Percentiles rank a stretch among this genome's conserved stretches.
Conservation (phyloP, 2,329 filamentous ascomycete genomes). For the Phoma sp. region DNA sequence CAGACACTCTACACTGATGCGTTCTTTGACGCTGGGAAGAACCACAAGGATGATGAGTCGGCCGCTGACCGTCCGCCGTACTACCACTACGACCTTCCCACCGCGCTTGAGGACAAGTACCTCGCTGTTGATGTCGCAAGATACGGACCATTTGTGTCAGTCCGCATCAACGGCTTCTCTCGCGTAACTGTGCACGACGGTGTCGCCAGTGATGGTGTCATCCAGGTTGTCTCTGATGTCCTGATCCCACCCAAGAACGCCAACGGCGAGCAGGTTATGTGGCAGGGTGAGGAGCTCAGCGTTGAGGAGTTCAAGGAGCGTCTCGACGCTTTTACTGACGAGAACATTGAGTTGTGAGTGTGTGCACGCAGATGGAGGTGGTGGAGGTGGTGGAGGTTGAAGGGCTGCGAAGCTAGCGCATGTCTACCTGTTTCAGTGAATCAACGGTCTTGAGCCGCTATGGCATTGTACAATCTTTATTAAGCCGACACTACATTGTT, state of each 20-base stretch:
- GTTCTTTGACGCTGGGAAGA: constrained; percentile 66
- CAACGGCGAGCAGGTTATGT: constrained; percentile 44
- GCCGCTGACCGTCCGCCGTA: constrained; percentile 48
- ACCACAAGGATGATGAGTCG: constrained; percentile 32
- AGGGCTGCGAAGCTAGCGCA: constrained; percentile 3
- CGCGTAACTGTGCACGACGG: constrained; percentile 73
- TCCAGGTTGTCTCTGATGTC: constrained; percentile 77
- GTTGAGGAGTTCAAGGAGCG: constrained; percentile 69
- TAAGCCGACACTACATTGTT: not conserved
- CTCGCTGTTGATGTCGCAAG: constrained; percentile 75
- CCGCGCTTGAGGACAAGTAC: constrained; percentile 70
- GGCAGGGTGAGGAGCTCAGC: constrained; percentile 60
- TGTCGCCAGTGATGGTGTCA: constrained; percentile 78
- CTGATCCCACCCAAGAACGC: constrained; percentile 74
- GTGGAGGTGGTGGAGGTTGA: not conserved
- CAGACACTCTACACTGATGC: constrained; percentile 84
- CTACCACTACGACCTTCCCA: constrained; percentile 75
- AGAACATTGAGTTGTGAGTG: constrained; percentile 42
- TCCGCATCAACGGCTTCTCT: constrained; percentile 78
- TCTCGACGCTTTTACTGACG: constrained; percentile 42
- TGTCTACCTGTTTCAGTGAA: constrained; percentile 3
- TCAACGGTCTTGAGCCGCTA: not conserved
- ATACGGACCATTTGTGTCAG: constrained; percentile 71
- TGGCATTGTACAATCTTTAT: constrained; percentile 14
- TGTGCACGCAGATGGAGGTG: no score